Percentiles rank a stretch among this genome's conserved stretches.
phyloP scores from a whole-genome alignment of 768 basidiomycete genomes.

The Solioccasus polychromus region DNA sequence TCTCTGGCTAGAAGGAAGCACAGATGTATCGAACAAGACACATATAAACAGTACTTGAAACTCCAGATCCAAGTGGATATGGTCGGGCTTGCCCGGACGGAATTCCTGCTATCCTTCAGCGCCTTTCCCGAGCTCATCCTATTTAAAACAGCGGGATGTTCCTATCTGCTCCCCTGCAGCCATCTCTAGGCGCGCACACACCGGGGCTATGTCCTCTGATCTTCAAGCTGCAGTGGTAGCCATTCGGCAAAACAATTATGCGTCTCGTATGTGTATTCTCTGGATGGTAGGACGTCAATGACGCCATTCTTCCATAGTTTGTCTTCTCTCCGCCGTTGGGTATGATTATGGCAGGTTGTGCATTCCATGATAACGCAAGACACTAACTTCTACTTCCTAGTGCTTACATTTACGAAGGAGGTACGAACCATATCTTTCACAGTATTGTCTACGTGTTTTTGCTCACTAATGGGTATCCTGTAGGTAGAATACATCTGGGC shows the following conservation, averaged over 20 bases:
- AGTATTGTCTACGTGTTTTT: not conserved
- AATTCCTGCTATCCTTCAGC: too few relatives aligned
- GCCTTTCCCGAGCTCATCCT: too few relatives aligned
- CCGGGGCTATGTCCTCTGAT: not conserved
- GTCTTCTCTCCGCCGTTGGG: not conserved
- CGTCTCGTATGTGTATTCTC: not conserved
- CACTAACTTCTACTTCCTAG: not conserved
- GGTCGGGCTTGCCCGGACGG: too few relatives aligned
- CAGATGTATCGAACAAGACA: too few relatives aligned
- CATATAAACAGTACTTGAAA: too few relatives aligned
- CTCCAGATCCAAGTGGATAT: too few relatives aligned
- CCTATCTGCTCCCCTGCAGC: too few relatives aligned
- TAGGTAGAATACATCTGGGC: not conserved
- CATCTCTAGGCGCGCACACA: too few relatives aligned
- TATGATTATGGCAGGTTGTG: not conserved
- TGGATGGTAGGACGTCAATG: not conserved
- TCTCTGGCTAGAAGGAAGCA: too few relatives aligned
- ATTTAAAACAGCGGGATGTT: too few relatives aligned
- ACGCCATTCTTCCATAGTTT: not conserved
- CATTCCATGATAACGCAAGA: not conserved
- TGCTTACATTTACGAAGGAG: not conserved
- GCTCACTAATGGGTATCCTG: too few relatives aligned
- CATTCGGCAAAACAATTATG: not conserved
- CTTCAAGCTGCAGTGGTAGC: not conserved
- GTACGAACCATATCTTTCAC: not conserved